A percentile compares a stretch with the other conserved stretches of the same genome.
Conservation (phyloP, 352 stramenopile species). For the Phytophthora sp. region DNA sequence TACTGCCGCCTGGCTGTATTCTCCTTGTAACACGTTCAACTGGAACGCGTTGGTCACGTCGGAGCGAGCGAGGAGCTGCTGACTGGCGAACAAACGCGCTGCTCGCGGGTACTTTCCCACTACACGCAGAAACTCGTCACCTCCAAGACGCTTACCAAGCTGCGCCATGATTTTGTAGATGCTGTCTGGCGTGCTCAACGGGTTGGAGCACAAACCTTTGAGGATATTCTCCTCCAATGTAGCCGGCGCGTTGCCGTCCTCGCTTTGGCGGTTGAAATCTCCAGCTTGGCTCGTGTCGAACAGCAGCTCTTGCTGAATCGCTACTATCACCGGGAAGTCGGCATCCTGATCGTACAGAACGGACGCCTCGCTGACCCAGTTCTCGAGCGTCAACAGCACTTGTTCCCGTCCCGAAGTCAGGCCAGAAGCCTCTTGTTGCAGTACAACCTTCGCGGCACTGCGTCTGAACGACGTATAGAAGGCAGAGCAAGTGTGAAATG, state of each 20-base stretch:
- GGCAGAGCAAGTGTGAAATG: constrained; percentile 21
- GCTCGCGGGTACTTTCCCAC: constrained; percentile 56
- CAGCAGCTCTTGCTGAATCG: constrained; percentile 44
- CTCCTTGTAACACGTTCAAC: constrained; percentile 24
- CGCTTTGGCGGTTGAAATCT: neutral
- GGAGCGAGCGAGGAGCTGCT: constrained; percentile 41
- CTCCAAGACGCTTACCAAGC: constrained; percentile 31
- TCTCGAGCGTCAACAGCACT: constrained; percentile 51
- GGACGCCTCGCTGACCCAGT: constrained; percentile 54
- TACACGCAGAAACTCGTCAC: constrained; percentile 44
- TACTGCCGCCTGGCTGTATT: constrained; percentile 43
- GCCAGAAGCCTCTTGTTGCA: constrained; percentile 30
- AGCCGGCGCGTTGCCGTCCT: constrained; percentile 8
- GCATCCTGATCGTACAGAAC: constrained; percentile 45
- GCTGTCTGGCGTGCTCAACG: constrained; percentile 52
- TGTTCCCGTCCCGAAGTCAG: constrained; percentile 31
- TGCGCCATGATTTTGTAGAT: constrained; percentile 52
- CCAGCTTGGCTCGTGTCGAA: constrained; percentile 5
- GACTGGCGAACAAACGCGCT: constrained; percentile 45
- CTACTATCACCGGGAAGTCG: constrained; percentile 48
- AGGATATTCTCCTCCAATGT: constrained; percentile 56
- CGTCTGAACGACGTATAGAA: constrained; percentile 50
- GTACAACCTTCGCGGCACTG: constrained; percentile 41
- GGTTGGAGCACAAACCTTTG: constrained; percentile 48
- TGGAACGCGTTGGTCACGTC: constrained; percentile 45